Evolutionary conservation across 805 yeast species (phyloP).

Genomic region (Grigorovia yakushimaensis): DNA sequence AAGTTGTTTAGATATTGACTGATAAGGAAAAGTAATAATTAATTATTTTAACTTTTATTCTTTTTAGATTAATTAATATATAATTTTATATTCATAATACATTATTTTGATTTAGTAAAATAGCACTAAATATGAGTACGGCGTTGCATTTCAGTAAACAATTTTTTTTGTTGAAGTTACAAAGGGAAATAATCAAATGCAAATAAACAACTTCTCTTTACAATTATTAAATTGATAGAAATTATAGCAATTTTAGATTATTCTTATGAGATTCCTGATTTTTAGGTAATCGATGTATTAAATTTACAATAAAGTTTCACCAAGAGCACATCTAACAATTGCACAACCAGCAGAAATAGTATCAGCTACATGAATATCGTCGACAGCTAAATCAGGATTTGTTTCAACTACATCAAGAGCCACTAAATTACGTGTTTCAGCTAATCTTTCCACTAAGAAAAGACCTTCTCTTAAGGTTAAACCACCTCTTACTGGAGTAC

Average conservation of each 20-base stretch:
- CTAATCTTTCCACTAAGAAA: conserved; percentile 83
- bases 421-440: conserved; percentile 77
- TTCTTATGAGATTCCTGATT: too few relatives aligned
- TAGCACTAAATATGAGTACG: too few relatives aligned
- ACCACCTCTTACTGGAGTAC: conserved; percentile 97
- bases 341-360: conserved; percentile 89
- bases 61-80: background rate
- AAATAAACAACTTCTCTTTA: too few relatives aligned
- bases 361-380: conserved; percentile 64
- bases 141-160: too few relatives aligned
- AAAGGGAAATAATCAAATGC: too few relatives aligned
- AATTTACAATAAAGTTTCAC: conserved; percentile 55
- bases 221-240: background rate
- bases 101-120: background rate
- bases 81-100: background rate
- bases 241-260: too few relatives aligned
- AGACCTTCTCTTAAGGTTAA: conserved; percentile 89
- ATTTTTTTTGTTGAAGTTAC: too few relatives aligned
- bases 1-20: background rate
- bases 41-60: too few relatives aligned
- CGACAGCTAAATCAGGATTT: conserved; percentile 79
- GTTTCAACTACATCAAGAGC: conserved; percentile 91
- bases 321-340: conserved; percentile 86
- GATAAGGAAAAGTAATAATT: too few relatives aligned
- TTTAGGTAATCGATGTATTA: background rate